These are phyloP conservation scores for Aspergillus fischeri DNA, from an alignment of 2,329 filamentous ascomycete species.

Conservation along the genomic window DNA sequence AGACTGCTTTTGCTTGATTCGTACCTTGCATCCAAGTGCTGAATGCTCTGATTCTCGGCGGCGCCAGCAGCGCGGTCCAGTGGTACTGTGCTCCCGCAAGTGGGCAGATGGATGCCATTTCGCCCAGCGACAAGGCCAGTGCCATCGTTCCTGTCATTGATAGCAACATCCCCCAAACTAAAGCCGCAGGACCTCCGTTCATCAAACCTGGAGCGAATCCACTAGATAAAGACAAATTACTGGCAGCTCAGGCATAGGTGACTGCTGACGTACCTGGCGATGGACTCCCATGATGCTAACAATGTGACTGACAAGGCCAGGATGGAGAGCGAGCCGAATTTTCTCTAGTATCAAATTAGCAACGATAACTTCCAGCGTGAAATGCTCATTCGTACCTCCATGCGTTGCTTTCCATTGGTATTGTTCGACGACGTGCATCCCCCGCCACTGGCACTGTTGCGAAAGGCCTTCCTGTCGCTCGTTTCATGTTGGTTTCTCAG, in stretches of 20 bases:
- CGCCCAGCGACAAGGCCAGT: slow-evolving; percentile 31
- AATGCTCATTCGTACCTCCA: too few species aligned
- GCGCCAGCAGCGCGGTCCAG: slow-evolving; percentile 37
- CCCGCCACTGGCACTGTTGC: background rate
- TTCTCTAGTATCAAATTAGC: too few species aligned
- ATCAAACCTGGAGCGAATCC: slow-evolving; percentile 1
- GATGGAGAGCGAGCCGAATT: too few species aligned
- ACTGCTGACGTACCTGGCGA: too few species aligned
- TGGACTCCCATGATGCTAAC: too few species aligned
- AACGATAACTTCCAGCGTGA: too few species aligned
- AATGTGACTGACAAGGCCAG: too few species aligned
- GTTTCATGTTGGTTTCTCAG: background rate
- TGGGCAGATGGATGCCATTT: slow-evolving; percentile 40
- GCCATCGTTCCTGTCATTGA: slow-evolving; percentile 22
- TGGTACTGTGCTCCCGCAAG: slow-evolving; percentile 43
- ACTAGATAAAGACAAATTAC: too few species aligned
- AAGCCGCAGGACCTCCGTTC: slow-evolving; percentile 22
- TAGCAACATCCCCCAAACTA: slow-evolving; percentile 23
- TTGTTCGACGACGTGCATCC: background rate
- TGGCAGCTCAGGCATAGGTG: too few species aligned
- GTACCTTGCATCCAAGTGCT: slow-evolving; percentile 30
- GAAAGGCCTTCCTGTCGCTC: background rate
- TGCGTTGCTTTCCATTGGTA: background rate
- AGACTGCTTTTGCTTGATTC: slow-evolving; percentile 9
- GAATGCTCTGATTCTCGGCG: slow-evolving; percentile 24